A percentile compares a stretch with the other conserved stretches of the same genome.
phyloP scores from a whole-genome alignment of 2,329 filamentous ascomycete genomes.

The Aspergillus transmontanensis region DNA sequence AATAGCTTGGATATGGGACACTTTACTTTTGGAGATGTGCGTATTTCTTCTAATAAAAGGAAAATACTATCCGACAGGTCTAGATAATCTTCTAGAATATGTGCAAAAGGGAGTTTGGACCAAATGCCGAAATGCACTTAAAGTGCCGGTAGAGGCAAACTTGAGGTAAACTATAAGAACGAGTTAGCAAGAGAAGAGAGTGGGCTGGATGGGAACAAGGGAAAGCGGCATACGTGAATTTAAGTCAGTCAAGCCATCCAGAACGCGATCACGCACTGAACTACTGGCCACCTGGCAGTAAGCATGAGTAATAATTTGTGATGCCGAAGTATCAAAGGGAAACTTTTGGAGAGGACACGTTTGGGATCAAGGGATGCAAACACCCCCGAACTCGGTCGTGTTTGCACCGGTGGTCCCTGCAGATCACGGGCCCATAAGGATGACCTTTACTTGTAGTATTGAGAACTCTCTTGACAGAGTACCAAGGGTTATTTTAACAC shows the following conservation, averaged over 20 bases:
- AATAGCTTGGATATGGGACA: background rate
- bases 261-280: slow-evolving; percentile 26
- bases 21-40: background rate
- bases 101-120: background rate
- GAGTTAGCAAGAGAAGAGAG: slow-evolving; percentile 1
- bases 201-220: background rate
- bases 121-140: slow-evolving; percentile 1
- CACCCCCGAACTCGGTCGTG: slow-evolving; percentile 12
- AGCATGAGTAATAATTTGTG: slow-evolving; percentile 16
- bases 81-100: background rate
- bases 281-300: slow-evolving; percentile 38
- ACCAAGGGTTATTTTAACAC: background rate
- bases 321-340: slow-evolving; percentile 11
- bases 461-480: background rate
- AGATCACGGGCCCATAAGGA: slow-evolving; percentile 2
- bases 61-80: background rate
- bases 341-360: slow-evolving; percentile 27
- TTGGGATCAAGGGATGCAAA: slow-evolving; percentile 20
- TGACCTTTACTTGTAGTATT: background rate
- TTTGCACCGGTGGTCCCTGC: slow-evolving; percentile 21
- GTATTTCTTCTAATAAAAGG: background rate
- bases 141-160: background rate
- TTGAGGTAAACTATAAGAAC: slow-evolving; percentile 12
- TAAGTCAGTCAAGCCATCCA: slow-evolving; percentile 29
- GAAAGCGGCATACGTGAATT: slow-evolving; percentile 5